Conservation (phyloP, 2,329 filamentous ascomycete species). For the Aspergillus sp. region DNA sequence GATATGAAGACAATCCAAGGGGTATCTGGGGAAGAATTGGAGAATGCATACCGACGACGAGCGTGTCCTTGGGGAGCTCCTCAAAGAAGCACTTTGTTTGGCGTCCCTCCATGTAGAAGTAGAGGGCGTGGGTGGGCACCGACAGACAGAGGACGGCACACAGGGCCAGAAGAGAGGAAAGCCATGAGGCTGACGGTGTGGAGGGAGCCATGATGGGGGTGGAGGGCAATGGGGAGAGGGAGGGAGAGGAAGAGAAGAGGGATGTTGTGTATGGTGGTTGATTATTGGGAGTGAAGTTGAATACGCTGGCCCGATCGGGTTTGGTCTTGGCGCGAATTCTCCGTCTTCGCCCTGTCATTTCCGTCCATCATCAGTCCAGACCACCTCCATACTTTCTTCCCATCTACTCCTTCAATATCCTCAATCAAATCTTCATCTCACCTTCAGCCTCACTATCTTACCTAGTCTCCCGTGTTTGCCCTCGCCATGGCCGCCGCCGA, state of each 20-base stretch:
- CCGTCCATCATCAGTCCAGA: conserved; percentile 7
- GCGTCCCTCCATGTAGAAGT: conserved; percentile 90
- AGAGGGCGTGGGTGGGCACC: conserved; percentile 72
- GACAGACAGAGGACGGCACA: conserved; percentile 62
- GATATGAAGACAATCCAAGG: neutral
- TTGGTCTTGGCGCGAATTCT: conserved; percentile 26
- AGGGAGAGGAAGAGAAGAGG: conserved; percentile 1
- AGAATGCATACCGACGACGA: conserved; percentile 72
- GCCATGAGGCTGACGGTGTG: conserved; percentile 36
- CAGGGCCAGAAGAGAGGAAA: conserved; percentile 53
- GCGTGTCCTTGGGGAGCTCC: conserved; percentile 93
- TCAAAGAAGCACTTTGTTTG: conserved; percentile 96
- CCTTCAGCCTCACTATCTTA: neutral
- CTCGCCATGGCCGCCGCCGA: conserved; percentile 68
- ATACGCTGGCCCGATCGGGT: conserved; percentile 23
- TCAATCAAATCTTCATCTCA: neutral
- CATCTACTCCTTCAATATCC: conserved; percentile 7
- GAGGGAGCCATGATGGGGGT: conserved; percentile 32
- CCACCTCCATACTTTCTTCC: conserved; percentile 9
- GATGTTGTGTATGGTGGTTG: neutral
- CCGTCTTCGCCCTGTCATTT: conserved; percentile 5
- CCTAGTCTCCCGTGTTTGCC: conserved; percentile 1
- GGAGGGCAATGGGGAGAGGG: neutral
- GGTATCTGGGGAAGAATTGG: neutral
- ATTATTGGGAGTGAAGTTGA: conserved; percentile 5